Base-by-base conservation (phyloP, 495 filamentous ascomycete genomes). In the Extremus antarcticus region DNA sequence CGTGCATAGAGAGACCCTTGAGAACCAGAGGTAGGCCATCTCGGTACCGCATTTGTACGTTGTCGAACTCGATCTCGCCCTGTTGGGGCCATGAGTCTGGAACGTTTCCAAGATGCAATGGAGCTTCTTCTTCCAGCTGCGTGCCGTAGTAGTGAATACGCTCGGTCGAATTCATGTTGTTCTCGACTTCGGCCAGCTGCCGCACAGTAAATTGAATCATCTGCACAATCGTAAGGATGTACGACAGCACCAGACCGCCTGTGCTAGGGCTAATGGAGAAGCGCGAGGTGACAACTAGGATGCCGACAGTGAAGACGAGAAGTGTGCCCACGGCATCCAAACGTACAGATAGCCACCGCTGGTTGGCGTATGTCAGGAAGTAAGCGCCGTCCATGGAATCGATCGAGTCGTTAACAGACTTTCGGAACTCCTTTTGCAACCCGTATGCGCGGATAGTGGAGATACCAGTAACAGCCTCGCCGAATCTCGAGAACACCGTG, bases 151-250 rank as follows among this genome's bases (percentile, higher is more conserved):
- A 87, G 68, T 88, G 78, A n/a, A 98, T 76, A 25, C 92, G 86
- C 66, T 98, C 91, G 2, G 91, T 91, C 0, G 92, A 81, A 62
- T 94, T 96, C 90, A 98, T 95, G 65, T 87, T 85, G 73, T 95
- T 96, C 68, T 98, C 92, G 20, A 96, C 87, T 66, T 97, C 92
- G 32, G 92, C 90, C 35, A 96, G 78, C 70, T 97, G 92, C 38
- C 91, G 81, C 19, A 97, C 87, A 1, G 89, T 90, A 70, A 94
- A 95, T 65, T 95, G 90, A 46, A 96, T 80, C 86, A 95, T 89
- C 70, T 92, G 87, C n/a, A 94, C 89, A 57, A 96, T 94, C 25
- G 84, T 78, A 1, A 97, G 76, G 59, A 97, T 94, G 65, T 95
- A 96, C 11, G 86, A 90, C 10, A 97, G 75, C 0, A 97, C 89